phyloP scores from a whole-genome alignment of 768 basidiomycete species.

The Suillus cothurnatus region DNA sequence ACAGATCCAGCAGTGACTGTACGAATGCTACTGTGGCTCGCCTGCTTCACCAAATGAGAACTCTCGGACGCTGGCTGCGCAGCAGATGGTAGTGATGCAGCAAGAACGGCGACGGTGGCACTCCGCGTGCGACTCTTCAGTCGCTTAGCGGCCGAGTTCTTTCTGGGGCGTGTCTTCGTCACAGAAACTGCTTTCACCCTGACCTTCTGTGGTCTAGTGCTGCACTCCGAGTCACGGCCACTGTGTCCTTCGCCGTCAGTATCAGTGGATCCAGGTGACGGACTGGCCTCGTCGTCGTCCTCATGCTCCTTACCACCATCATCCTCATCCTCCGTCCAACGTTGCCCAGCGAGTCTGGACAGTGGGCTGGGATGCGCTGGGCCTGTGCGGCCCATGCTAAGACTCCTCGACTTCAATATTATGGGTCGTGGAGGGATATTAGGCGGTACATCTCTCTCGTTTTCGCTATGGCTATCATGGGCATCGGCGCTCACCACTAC shows the following conservation, averaged over 20 bases:
- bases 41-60: conserved; percentile 39
- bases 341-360: conserved; percentile 56
- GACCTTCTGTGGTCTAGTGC: conserved; percentile 9
- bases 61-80: neutral
- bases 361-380: conserved; percentile 64
- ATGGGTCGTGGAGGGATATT: conserved; percentile 15
- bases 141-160: conserved; percentile 27
- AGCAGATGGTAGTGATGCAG: conserved; percentile 38
- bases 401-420: conserved; percentile 41
- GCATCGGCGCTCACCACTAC: conserved; percentile 16
- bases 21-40: conserved; percentile 67
- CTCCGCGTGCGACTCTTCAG: conserved; percentile 55
- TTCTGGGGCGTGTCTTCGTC: conserved; percentile 34
- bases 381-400: conserved; percentile 26
- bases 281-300: conserved; percentile 53
- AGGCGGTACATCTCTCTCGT: conserved; percentile 27
- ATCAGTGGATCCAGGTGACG: conserved; percentile 63
- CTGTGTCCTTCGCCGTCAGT: conserved; percentile 52
- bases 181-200: conserved; percentile 25
- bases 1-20: conserved; percentile 67
- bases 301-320: conserved; percentile 39
- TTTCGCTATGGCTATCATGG: conserved; percentile 34
- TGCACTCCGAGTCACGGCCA: conserved; percentile 26
- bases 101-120: conserved; percentile 66
- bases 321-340: conserved; percentile 55